A percentile compares a stretch with the other conserved stretches of the same genome.
Evolutionary conservation across 192 early-diverging fungal species (phyloP).

Genomic region (Pilobolus umbonatus): DNA sequence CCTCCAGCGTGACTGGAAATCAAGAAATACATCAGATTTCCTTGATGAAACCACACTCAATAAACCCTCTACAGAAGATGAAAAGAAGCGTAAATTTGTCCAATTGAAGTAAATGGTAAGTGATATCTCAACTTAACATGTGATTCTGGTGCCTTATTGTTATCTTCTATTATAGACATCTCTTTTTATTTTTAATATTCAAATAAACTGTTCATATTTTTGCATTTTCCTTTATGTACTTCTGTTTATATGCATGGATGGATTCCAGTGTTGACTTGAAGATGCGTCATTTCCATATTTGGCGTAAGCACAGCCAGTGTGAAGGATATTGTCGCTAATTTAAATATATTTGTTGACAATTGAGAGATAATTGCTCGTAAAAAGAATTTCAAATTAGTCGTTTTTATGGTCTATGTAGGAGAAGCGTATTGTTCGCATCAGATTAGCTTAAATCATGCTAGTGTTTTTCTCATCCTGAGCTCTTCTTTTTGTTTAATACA

Average conservation of each 20-base stretch:
- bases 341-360: no score
- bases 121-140: no score
- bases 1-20: constrained; percentile 74
- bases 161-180: no score
- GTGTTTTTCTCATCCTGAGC: background rate
- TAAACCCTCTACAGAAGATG: constrained; percentile 43
- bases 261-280: no score
- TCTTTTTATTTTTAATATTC: no score
- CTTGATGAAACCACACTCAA: constrained; percentile 59
- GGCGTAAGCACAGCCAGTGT: background rate
- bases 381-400: background rate
- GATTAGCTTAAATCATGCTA: background rate
- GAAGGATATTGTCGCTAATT: constrained; percentile 3
- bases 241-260: no score
- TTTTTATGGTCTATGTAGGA: background rate
- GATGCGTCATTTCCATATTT: no score
- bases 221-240: no score
- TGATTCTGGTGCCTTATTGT: no score
- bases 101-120: no score
- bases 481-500: constrained; percentile 6
- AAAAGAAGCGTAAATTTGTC: constrained; percentile 77
- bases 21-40: constrained; percentile 64
- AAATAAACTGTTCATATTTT: no score
- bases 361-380: background rate
- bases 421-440: background rate